Percentiles rank a stretch among this genome's conserved stretches.
Conservation (phyloP, 2,329 filamentous ascomycete genomes). For the Colletotrichum sp. region DNA sequence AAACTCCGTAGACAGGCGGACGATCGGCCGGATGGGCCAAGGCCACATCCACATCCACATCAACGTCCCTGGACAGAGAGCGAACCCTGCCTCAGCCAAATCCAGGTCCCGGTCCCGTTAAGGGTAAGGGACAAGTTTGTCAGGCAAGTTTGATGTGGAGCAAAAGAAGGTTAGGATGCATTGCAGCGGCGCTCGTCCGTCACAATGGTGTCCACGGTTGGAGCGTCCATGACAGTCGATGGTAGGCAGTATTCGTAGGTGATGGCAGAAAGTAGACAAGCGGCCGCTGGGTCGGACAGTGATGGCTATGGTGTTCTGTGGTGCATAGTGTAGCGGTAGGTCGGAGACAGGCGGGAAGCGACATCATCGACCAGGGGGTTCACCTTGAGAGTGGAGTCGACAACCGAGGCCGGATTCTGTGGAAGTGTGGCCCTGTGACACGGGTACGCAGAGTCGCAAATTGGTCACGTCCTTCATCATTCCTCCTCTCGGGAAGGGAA, state of each 20-base stretch:
- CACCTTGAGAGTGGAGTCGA: constrained; percentile 10
- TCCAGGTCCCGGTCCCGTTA: neutral
- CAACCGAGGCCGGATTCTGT: neutral
- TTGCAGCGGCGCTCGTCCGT: neutral
- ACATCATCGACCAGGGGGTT: constrained; percentile 19
- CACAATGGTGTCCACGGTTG: neutral
- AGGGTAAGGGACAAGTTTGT: neutral
- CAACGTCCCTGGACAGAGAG: constrained; percentile 2
- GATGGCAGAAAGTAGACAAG: neutral
- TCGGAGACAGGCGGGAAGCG: neutral
- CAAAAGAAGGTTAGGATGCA: neutral
- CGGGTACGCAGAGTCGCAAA: neutral
- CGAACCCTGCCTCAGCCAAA: constrained; percentile 5
- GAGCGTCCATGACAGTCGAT: neutral
- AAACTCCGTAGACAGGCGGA: neutral
- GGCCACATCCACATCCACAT: constrained; percentile 1
- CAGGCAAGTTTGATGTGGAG: neutral
- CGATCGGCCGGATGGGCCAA: neutral
- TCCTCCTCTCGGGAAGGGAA: neutral
- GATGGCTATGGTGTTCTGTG: neutral
- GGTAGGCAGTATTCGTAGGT: neutral
- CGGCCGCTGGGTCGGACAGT: neutral
- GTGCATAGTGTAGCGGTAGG: neutral
- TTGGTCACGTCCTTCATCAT: neutral
- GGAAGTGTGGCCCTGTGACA: neutral